Evolutionary conservation across 73 alveolate genomes (phyloP), one percentile per base, ranked within the genome.

Genomic region (Paramecium pentaurelia): DNA sequence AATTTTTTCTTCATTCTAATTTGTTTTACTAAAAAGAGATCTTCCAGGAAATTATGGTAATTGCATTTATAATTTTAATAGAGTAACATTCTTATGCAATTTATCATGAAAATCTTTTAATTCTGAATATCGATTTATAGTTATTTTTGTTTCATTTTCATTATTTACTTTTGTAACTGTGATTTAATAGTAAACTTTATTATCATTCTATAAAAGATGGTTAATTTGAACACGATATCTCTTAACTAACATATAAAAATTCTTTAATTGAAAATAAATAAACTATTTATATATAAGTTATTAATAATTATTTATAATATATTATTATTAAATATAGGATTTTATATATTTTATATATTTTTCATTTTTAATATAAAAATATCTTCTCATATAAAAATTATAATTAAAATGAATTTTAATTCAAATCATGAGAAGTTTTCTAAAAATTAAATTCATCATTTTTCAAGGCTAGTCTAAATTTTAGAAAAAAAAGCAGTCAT

Each of bases 1-100:
- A 10, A 75, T 75, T 22, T 37, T 75, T 75, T 75, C 68, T 4
- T 34, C 8, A 75, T 40, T 75, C 36, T 75, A 2, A 75, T 75
- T 75, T 6, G 88, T 75, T 34, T 37, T 32, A 12, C 42, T 45
- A 75, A 75, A 75, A 8, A 75, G 27, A 32, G 22, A 32, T 34
- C 64, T 30, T 8, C 49, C 49, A 4, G 88, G 88, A 75, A 75
- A 75, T 30, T 75, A n/a, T 36, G 88, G 88, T 75, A 75, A 37
- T 75, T 37, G 18, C 30, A 75, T 8, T 38, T 14, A 75, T 20
- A 75, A 9, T 75, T 75, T 75, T 27, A 68, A 68, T 4, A 68
- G 49, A 14, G 20, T 32, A 7, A 68, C 84, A 68, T 68, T 68
- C 49, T 68, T 68, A 4, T 32, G n/a, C 9, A 68, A 28, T 11